phyloP scores from a whole-genome alignment of 2,329 filamentous ascomycete genomes.

The Penicillium concentricum region DNA sequence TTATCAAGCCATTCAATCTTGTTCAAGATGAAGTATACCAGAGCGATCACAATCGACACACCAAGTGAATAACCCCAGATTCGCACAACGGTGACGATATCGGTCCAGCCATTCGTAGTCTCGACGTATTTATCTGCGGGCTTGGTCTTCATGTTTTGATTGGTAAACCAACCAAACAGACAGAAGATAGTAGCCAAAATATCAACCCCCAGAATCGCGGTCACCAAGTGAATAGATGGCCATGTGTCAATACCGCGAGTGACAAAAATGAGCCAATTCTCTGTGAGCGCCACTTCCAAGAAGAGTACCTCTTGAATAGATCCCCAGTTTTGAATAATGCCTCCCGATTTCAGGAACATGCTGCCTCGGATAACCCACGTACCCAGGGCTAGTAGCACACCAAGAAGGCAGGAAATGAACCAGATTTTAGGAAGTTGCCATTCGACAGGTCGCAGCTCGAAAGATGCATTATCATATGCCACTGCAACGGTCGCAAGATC shows the following conservation, averaged over 20 bases:
- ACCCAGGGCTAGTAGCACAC: slow-evolving; percentile 65
- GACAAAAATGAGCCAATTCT: slow-evolving; percentile 97
- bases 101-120: slow-evolving; percentile 55
- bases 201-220: slow-evolving; percentile 70
- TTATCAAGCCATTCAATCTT: slow-evolving; percentile 47
- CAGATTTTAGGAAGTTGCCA: slow-evolving; percentile 83
- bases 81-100: slow-evolving; percentile 55
- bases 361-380: slow-evolving; percentile 74
- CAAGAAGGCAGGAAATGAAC: slow-evolving; percentile 63
- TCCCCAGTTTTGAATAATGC: slow-evolving; percentile 72
- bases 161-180: slow-evolving; percentile 72
- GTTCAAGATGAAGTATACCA: slow-evolving; percentile 51
- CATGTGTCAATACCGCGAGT: slow-evolving; percentile 76
- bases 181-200: slow-evolving; percentile 71
- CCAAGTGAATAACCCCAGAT: slow-evolving; percentile 53
- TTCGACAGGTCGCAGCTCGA: slow-evolving; percentile 72
- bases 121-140: slow-evolving; percentile 31
- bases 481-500: slow-evolving; percentile 78
- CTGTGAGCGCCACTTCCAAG: slow-evolving; percentile 84
- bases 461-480: slow-evolving; percentile 81
- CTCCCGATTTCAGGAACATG: slow-evolving; percentile 67
- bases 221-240: slow-evolving; percentile 70
- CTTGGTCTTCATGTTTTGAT: slow-evolving; percentile 41
- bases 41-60: slow-evolving; percentile 52
- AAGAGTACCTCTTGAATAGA: slow-evolving; percentile 77